Evolutionary conservation across 345 rosid genomes (phyloP).

Genomic region (Aquilaria yunnanensis): DNA sequence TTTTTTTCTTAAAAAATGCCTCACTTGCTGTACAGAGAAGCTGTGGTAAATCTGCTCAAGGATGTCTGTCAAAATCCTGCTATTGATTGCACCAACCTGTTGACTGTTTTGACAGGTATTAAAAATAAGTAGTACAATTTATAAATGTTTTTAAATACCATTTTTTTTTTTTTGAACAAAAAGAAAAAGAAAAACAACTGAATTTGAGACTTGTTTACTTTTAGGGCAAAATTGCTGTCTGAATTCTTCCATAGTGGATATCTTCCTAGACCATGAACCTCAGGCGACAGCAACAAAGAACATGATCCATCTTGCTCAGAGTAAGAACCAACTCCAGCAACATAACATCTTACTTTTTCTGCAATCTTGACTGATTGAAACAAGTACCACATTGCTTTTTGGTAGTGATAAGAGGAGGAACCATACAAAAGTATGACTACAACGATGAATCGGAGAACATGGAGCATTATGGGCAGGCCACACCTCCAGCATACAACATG

Average conservation of each 20-base stretch:
- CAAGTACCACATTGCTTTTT: not conserved
- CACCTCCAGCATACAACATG: constrained; percentile 40
- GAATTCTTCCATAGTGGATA: constrained; percentile 26
- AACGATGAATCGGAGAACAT: constrained; percentile 26
- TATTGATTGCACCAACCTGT: constrained; percentile 36
- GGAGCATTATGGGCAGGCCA: constrained; percentile 33
- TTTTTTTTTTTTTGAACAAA: too few relatives aligned
- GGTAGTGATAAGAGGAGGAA: constrained; percentile 41
- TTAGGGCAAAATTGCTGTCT: constrained; percentile 61
- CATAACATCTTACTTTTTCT: not conserved
- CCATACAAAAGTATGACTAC: constrained; percentile 34
- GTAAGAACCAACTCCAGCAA: constrained; percentile 18
- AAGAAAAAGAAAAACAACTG: not conserved
- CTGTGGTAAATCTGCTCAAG: constrained; percentile 26
- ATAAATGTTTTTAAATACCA: too few relatives aligned
- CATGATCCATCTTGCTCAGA: constrained; percentile 57
- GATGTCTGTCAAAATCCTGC: constrained; percentile 28
- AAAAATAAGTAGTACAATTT: not conserved
- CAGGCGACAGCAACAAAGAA: constrained; percentile 49
- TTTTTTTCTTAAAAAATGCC: too few relatives aligned
- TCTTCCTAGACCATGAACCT: constrained; percentile 42
- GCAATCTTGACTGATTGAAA: not conserved
- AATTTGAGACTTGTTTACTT: not conserved
- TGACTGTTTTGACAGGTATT: constrained; percentile 46
- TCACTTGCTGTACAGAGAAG: constrained; percentile 20